phyloP scores from a whole-genome alignment of 164 flowering plant species.

The Kingdonia uniflora region DNA sequence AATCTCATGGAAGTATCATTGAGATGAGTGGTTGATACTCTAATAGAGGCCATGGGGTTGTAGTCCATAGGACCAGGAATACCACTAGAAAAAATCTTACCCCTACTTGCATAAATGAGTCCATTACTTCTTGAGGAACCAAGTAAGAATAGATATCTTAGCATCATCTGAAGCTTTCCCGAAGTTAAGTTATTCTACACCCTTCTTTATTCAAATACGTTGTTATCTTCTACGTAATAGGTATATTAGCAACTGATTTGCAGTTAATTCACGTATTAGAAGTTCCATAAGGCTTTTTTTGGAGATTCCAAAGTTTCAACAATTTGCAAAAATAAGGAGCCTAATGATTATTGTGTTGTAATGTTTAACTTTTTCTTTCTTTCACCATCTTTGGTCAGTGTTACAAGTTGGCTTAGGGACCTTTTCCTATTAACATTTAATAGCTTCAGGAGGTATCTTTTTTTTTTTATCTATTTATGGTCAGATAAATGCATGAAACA shows the following conservation, averaged over 20 bases:
- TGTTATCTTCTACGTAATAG: conserved; percentile 5
- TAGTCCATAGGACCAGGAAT: conserved; percentile 35
- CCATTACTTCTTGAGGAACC: conserved; percentile 51
- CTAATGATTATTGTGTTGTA: not conserved
- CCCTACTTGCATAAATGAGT: conserved; percentile 46
- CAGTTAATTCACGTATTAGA: not conserved
- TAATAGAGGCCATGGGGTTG: conserved; percentile 38
- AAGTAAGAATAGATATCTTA: conserved; percentile 38
- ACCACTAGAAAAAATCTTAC: conserved; percentile 64
- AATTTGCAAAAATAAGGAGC: not conserved
- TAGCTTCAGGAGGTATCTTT: too few species aligned
- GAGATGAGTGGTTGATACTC: conserved; percentile 34
- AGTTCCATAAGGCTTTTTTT: not conserved
- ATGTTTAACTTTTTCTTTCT: not conserved
- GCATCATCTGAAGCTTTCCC: conserved; percentile 34
- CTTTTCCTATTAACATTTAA: too few species aligned
- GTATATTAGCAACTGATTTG: not conserved
- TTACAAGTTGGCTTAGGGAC: too few species aligned
- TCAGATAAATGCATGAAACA: too few species aligned
- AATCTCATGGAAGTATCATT: conserved; percentile 48
- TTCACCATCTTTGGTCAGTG: too few species aligned
- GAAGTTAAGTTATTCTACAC: conserved; percentile 81
- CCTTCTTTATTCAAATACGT: conserved; percentile 60
- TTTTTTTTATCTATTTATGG: too few species aligned
- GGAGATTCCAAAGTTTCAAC: not conserved